Evolutionary conservation across 148 eudicot species (phyloP), one percentile per base, ranked within the genome.

Genomic region (Limonium bicolor): DNA sequence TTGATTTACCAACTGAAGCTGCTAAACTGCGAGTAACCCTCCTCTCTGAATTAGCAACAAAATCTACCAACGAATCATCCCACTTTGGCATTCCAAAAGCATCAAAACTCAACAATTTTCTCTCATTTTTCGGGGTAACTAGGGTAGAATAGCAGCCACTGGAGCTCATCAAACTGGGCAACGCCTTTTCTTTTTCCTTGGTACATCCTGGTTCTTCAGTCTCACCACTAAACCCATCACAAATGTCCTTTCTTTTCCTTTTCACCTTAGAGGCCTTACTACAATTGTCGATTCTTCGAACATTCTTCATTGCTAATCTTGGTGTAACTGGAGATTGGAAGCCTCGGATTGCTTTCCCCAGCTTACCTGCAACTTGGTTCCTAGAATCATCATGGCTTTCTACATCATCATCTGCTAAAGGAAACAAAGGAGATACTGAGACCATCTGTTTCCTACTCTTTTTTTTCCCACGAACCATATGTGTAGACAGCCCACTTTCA

Each of bases 171-270:
- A n/a, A n/a, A n/a, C n/a, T n/a, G n/a, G n/a, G n/a, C n/a, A n/a
- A n/a, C n/a, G n/a, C n/a, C n/a, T n/a, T n/a, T n/a, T n/a, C n/a
- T n/a, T n/a, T n/a, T n/a, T n/a, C n/a, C n/a, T n/a, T n/a, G n/a
- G n/a, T n/a, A n/a, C n/a, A n/a, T n/a, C n/a, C n/a, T n/a, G n/a
- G n/a, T n/a, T n/a, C n/a, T n/a, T n/a, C n/a, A n/a, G n/a, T n/a
- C n/a, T n/a, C n/a, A n/a, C n/a, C n/a, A n/a, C n/a, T n/a, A n/a
- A n/a, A n/a, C n/a, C n/a, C 64, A 20, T 46, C 65, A 61, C 54
- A 63, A 49, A 17, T 35, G 59, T 62, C 52, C 54, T 62, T 53
- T 55, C 83, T 70, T 53, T 66, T 80, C 73, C 77, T 74, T 73
- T 74, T 80, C 51, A 61, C 64, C 41, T 80, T 79, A 27, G 56